Base-by-base conservation (phyloP, 495 filamentous ascomycete species). In the Penicillium subrubescens region DNA sequence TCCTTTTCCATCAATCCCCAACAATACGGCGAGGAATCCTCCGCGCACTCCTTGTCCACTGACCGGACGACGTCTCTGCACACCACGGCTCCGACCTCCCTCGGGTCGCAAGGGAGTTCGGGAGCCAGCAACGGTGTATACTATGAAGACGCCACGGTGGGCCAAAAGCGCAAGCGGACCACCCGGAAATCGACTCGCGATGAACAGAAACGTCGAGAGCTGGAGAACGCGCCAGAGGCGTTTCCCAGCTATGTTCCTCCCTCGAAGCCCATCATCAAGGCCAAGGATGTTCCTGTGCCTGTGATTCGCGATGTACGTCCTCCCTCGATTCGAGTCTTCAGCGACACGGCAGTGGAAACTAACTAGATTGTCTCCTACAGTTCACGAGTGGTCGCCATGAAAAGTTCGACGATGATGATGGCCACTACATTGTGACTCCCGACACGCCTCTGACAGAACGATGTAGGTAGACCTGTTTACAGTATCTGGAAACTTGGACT, bases 381-480 rank as follows among this genome's bases (percentile, higher is more conserved):
- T 74, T 80, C 64, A 73, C 76, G 27, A 75, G 73, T 50, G 71
- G 75, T 41, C 81, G 78, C 34, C 76, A 82, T 53, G 76, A 90
- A 73, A 85, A 89, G 78, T 89, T 92, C 55, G 95, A 99, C 68
- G 95, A 98, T 64, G 93, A 97, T 51, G 95, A 99, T 69, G 95
- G 95, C 17, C 95, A 99, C 73, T 98, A 97, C 70, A 91, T 97
- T 68, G 93, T 99, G 15, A 86, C 88, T 3, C 89, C 92, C 41
- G 90, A 96, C 61, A 90, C 89, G 17, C 84, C 89, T 62, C 77
- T 99, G 41, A 97, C 94, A 52, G 87, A 94, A 29, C 83, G 91
- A 88, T 99, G 94, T 97, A 79, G 83, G 93, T 87, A 23, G 37
- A 27, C 11, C 14, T 29, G 17, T 33, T 12, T 25, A 10, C 10